Percentiles rank a stretch among this genome's conserved stretches.
These are phyloP conservation scores for Acanthamoeba lenticulata DNA, from an alignment of 208 protist genomes.

Conservation along the genomic window DNA sequence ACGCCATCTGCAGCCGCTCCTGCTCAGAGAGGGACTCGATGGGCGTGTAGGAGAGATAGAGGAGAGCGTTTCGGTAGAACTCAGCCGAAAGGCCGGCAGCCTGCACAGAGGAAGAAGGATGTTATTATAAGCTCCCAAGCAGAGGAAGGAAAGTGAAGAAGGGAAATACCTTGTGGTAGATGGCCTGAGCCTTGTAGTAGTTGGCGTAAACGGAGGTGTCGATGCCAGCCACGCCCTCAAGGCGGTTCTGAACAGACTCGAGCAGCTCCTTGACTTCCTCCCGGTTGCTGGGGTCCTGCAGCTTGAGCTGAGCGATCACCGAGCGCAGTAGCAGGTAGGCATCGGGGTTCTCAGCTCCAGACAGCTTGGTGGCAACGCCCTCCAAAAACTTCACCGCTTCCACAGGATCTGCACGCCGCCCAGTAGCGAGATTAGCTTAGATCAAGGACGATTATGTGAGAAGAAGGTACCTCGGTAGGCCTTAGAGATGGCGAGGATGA, in stretches of 20 bases:
- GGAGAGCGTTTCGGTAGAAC: constrained; percentile 87
- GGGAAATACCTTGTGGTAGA: constrained; percentile 35
- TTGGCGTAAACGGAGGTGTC: constrained; percentile 62
- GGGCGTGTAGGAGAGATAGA: constrained; percentile 85
- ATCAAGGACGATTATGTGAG: background rate
- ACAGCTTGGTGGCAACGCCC: constrained; percentile 8
- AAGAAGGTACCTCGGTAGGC: background rate
- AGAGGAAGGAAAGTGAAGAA: background rate
- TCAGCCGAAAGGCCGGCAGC: constrained; percentile 76
- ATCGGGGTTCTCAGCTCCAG: background rate
- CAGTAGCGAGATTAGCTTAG: background rate
- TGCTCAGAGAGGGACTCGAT: constrained; percentile 77
- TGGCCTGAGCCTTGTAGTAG: constrained; percentile 54
- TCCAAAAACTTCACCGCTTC: constrained; percentile 31
- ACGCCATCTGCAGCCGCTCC: constrained; percentile 80
- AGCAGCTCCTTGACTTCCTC: constrained; percentile 54
- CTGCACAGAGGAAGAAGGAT: constrained; percentile 45
- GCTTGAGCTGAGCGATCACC: constrained; percentile 57
- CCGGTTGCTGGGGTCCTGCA: constrained; percentile 36
- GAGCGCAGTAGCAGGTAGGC: constrained; percentile 55
- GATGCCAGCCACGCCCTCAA: constrained; percentile 44
- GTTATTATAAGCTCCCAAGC: background rate
- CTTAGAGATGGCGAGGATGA: constrained; percentile 58
- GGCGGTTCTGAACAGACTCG: constrained; percentile 6
- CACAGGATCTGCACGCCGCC: background rate